Evolutionary conservation across 352 stramenopile genomes (phyloP).

Genomic region (Globisporangium sylvaticum): DNA sequence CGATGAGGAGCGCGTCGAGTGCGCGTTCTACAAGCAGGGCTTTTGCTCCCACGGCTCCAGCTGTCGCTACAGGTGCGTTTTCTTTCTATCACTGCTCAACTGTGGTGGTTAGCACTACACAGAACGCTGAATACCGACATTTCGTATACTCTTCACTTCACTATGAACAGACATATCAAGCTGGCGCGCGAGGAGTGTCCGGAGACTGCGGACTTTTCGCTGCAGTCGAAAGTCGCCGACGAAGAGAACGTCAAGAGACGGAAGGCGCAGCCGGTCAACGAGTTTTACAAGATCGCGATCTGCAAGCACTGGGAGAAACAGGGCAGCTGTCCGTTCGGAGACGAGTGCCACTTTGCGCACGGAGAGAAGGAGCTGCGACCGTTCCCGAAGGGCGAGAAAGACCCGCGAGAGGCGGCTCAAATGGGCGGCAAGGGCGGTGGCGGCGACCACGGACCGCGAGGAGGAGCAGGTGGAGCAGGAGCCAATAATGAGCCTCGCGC

Average conservation of each 20-base stretch:
- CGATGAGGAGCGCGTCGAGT: conserved; percentile 95
- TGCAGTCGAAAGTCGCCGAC: conserved; percentile 89
- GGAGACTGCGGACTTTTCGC: conserved; percentile 91
- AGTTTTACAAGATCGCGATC: conserved; percentile 97
- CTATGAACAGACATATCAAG: conserved; percentile 85
- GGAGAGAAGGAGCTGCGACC: conserved; percentile 90
- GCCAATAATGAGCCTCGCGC: not conserved
- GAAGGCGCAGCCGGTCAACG: conserved; percentile 90
- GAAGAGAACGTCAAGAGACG: conserved; percentile 87
- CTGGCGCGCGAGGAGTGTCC: conserved; percentile 91
- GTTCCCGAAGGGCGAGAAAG: conserved; percentile 78
- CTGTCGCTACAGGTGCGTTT: conserved; percentile 86
- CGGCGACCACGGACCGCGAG: conserved; percentile 14
- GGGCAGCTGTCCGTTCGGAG: conserved; percentile 94
- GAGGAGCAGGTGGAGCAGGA: not conserved
- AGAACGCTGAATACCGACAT: not conserved
- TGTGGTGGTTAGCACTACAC: not conserved
- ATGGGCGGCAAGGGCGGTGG: conserved; percentile 6
- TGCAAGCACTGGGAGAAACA: conserved; percentile 97
- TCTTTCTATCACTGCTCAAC: not conserved
- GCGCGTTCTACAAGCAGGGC: conserved; percentile 96
- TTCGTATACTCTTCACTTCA: not conserved
- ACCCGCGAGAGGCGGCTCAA: conserved; percentile 29
- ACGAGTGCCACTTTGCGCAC: conserved; percentile 97
- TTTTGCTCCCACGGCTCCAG: conserved; percentile 97